phyloP scores from a whole-genome alignment of 352 stramenopile genomes.

The Pythium sukuiense region DNA sequence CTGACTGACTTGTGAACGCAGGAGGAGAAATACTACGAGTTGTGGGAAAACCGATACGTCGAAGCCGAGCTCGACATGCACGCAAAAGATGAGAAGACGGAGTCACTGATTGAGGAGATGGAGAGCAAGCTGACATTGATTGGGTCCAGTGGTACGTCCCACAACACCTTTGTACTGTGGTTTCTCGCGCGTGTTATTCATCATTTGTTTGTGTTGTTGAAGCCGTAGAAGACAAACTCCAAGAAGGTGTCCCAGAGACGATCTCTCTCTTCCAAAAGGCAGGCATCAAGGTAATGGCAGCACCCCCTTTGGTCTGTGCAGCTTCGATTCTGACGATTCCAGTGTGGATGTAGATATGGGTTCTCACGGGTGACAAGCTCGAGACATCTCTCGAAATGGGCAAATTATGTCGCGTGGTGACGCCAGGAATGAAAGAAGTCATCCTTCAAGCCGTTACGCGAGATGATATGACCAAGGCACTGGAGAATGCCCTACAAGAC shows the following conservation, averaged over 20 bases:
- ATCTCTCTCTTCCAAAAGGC: constrained; percentile 89
- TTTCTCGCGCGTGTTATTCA: not conserved
- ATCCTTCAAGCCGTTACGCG: constrained; percentile 47
- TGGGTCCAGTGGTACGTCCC: constrained; percentile 71
- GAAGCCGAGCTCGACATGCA: constrained; percentile 75
- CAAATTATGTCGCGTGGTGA: constrained; percentile 87
- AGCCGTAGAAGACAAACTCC: constrained; percentile 97
- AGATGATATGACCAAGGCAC: constrained; percentile 48
- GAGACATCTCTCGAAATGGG: constrained; percentile 99
- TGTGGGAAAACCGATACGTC: constrained; percentile 64
- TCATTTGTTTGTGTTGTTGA: not conserved
- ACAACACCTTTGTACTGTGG: too few relatives aligned
- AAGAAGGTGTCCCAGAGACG: constrained; percentile 95
- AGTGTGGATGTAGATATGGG: constrained; percentile 73
- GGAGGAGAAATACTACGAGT: constrained; percentile 68
- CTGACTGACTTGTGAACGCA: constrained; percentile 14
- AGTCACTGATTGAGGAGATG: constrained; percentile 70
- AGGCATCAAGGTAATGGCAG: constrained; percentile 92
- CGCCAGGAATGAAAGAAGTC: constrained; percentile 78
- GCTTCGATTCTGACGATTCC: constrained; percentile 6
- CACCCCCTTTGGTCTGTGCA: not conserved
- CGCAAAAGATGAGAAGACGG: constrained; percentile 57
- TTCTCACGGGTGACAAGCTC: constrained; percentile 97
- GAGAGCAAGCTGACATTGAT: constrained; percentile 83
- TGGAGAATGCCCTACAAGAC: constrained; percentile 53